Conservation (phyloP, 2,329 filamentous ascomycete genomes). For the Botrytis galanthina region DNA sequence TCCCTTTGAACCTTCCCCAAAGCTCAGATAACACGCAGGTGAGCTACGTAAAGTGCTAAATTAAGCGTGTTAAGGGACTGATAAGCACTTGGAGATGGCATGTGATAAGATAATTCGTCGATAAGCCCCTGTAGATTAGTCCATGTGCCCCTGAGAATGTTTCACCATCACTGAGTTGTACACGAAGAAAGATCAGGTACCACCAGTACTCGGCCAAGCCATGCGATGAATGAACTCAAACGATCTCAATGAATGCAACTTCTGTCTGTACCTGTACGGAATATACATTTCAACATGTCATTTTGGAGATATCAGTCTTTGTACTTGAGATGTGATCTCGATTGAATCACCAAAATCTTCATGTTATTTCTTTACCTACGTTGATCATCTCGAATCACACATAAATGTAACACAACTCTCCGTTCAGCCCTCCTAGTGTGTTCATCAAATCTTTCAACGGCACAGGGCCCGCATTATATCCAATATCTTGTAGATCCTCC, state of each 20-base stretch:
- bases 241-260: background rate
- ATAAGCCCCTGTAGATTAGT: conserved; percentile 1
- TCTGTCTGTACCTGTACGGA: background rate
- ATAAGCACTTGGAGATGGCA: background rate
- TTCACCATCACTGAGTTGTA: conserved; percentile 8
- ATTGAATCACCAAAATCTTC: background rate
- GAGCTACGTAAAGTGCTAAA: conserved; percentile 6
- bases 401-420: conserved; percentile 46
- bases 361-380: background rate
- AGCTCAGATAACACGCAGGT: background rate
- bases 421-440: conserved; percentile 41
- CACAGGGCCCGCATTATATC: conserved; percentile 26
- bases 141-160: conserved; percentile 21
- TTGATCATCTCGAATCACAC: conserved; percentile 29
- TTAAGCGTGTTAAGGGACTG: conserved; percentile 2
- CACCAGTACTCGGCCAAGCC: conserved; percentile 1
- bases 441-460: conserved; percentile 42
- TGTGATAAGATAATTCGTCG: conserved; percentile 10
- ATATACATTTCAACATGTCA: background rate
- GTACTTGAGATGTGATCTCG: background rate
- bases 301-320: no score
- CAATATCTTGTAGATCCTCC: conserved; percentile 38
- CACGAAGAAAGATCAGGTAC: background rate
- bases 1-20: background rate
- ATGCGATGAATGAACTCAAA: background rate